Evolutionary conservation across 129 eudicot genomes (phyloP), one percentile per base, ranked within the genome.

Genomic region (carrot (Daucus carota)): DNA sequence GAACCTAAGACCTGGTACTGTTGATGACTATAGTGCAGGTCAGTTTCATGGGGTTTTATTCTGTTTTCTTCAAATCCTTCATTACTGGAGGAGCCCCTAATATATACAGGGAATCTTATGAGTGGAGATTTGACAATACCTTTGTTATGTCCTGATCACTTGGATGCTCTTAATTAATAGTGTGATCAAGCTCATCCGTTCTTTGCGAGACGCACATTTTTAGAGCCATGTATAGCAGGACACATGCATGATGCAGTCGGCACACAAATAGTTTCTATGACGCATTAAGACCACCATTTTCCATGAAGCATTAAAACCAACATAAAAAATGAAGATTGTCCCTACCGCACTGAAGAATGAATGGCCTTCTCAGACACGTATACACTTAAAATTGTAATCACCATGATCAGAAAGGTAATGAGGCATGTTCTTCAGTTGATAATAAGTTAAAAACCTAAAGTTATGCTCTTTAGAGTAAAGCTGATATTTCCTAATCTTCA

Each of bases 171-270:
- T 54, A 54, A 54, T 8, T n/a, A 2, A 57, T 57, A n/a, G 65
- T 57, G 65, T 57, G 31, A 57, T 57, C 65, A 57, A 57, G 65
- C 65, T 57, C 65, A 57, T 57, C 65, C 29, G 65, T 3, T 57
- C 31, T n/a, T 57, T n/a, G 65, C 65, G 14, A n/a, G 65, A 14
- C 18, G 24, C 24, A 57, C 16, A 24, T n/a, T 57, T n/a, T n/a
- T 57, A n/a, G 65, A n/a, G 3, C 65, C 31, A 57, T 57, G 15
- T 0, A 24, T n/a, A n/a, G 59, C 0, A 50, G 29, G 29, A n/a
- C 5, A n/a, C 31, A 8, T 54, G 63, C 13, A 57, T n/a, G 2
- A 57, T 57, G 65, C 31, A 57, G 65, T 57, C 65, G 65, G 65
- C 65, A 57, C 65, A 57, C 2, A 2, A 7, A 54, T 10, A 24